Evolutionary conservation across 139 green algal species (phyloP), one percentile per base, ranked within the genome.

Genomic region (Micromonas pusilla): DNA sequence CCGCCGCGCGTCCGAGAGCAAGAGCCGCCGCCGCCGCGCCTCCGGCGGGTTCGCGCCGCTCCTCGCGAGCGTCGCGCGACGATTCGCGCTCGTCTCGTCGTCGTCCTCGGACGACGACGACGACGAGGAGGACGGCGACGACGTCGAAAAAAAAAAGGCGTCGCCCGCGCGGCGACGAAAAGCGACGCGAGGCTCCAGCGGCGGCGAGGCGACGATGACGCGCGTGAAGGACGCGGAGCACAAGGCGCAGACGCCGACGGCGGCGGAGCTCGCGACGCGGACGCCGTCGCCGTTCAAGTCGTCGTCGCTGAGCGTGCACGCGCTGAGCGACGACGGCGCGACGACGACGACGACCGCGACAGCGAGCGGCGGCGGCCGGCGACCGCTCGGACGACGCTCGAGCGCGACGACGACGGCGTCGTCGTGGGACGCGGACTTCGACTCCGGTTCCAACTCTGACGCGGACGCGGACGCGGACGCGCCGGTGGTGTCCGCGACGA

Each of bases 161-260:
- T 25, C 28, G n/a, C 2, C n/a, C 2, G n/a, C n/a, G n/a, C n/a
- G n/a, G n/a, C n/a, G n/a, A n/a, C n/a, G n/a, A n/a, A n/a, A n/a
- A n/a, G n/a, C n/a, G n/a, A n/a, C n/a, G n/a, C n/a, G n/a, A n/a
- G n/a, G n/a, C n/a, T n/a, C n/a, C n/a, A n/a, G 20, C 20, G 36
- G 92, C 92, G 19, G 20, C 52, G 52, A 16, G 52, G 52, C 52
- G 52, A 62, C 16, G 52, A n/a, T 62, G 52, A 62, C 52, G 52
- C 16, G 20, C 16, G 20, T 62, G 20, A 16, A n/a, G 52, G 20
- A 62, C 16, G 20, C 52, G 52, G 19, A 62, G 52, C 16, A n/a
- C 52, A 20, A 62, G 52, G 52, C 52, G 52, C 20, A 62, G 16
- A n/a, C 20, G 16, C 16, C 52, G 19, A n/a, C 16, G 52, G 52